phyloP scores from a whole-genome alignment of 352 stramenopile species.

The Bremia lactucae region DNA sequence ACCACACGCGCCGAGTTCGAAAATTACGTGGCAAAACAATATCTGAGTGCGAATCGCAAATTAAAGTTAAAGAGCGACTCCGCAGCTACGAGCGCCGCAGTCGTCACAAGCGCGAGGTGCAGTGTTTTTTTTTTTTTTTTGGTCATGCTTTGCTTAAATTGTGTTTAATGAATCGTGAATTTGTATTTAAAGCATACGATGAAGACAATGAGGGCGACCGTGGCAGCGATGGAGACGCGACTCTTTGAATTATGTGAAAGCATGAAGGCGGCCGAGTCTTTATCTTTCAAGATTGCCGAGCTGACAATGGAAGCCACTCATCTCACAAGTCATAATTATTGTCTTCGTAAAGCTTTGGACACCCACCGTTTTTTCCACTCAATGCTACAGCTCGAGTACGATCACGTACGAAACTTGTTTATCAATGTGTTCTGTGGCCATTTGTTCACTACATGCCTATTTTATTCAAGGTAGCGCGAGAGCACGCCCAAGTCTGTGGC shows the following conservation, averaged over 20 bases:
- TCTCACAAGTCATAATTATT: slow-evolving; percentile 44
- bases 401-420: slow-evolving; percentile 31
- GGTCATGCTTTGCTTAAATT: not conserved
- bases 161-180: slow-evolving; percentile 8
- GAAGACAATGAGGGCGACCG: slow-evolving; percentile 40
- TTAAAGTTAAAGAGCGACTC: slow-evolving; percentile 28
- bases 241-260: slow-evolving; percentile 24
- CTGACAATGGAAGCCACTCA: slow-evolving; percentile 30
- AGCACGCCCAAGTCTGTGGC: slow-evolving; percentile 12
- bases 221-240: slow-evolving; percentile 24
- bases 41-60: slow-evolving; percentile 26
- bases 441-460: not conserved
- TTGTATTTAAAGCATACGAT: slow-evolving; percentile 28
- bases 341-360: slow-evolving; percentile 33
- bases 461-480: slow-evolving; percentile 19
- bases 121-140: not conserved
- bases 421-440: not conserved
- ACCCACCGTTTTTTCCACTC: slow-evolving; percentile 50
- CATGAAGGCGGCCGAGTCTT: slow-evolving; percentile 6
- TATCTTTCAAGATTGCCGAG: slow-evolving; percentile 24
- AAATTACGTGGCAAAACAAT: slow-evolving; percentile 31
- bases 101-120: slow-evolving; percentile 39
- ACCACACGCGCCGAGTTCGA: no score
- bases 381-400: slow-evolving; percentile 48
- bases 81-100: slow-evolving; percentile 48